A percentile compares a stretch with the other conserved stretches of the same genome.
Conservation (phyloP, 495 filamentous ascomycete genomes). For the Penicillium salamii region DNA sequence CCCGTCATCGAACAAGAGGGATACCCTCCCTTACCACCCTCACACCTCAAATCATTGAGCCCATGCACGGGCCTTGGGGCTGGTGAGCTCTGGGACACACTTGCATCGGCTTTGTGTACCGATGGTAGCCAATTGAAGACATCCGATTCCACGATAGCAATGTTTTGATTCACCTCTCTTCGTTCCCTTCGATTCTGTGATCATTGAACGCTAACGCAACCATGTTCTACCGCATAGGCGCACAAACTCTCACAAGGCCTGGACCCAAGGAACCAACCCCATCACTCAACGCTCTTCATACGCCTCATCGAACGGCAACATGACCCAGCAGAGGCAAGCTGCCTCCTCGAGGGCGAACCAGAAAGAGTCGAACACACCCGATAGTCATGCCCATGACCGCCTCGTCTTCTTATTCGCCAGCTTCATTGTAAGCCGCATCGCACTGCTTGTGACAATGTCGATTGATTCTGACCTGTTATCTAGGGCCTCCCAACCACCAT, state of each 20-base stretch:
- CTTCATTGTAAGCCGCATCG: constrained; percentile 54
- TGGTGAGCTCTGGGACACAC: constrained; percentile 11
- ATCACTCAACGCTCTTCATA: constrained; percentile 58
- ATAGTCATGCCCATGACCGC: constrained; percentile 64
- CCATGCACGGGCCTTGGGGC: constrained; percentile 18
- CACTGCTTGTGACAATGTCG: constrained; percentile 9
- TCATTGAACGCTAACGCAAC: constrained; percentile 14
- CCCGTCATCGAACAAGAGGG: neutral
- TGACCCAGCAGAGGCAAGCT: constrained; percentile 40
- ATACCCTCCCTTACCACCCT: neutral
- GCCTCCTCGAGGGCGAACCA: constrained; percentile 37
- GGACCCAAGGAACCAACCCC: constrained; percentile 62
- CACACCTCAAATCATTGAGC: neutral
- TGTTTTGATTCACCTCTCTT: neutral
- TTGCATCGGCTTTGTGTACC: constrained; percentile 17
- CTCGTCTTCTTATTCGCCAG: constrained; percentile 61
- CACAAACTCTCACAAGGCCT: constrained; percentile 57
- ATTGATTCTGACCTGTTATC: constrained; percentile 10
- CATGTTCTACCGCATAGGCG: constrained; percentile 37
- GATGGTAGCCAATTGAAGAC: constrained; percentile 17
- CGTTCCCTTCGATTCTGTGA: constrained; percentile 2
- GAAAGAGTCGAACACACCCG: constrained; percentile 55
- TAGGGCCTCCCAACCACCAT: constrained; percentile 69
- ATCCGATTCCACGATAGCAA: constrained; percentile 7
- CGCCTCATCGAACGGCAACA: constrained; percentile 53